These are phyloP conservation scores for Bauhinia variegata DNA, from an alignment of 306 rosid genomes.

Conservation along the genomic window DNA sequence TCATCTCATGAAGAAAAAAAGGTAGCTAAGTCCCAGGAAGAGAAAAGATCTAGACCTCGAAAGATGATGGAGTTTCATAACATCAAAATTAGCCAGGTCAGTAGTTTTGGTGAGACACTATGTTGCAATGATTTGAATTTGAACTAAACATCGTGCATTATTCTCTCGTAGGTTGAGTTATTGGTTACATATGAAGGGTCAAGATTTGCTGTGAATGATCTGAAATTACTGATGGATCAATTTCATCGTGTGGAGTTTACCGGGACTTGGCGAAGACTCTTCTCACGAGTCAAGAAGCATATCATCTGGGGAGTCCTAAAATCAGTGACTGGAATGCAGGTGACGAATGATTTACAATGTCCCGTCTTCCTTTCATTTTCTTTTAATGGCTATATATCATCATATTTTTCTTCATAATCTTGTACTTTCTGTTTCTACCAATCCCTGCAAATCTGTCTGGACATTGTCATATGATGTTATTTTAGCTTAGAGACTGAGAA, in stretches of 20 bases:
- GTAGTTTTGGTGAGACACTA: slow-evolving; percentile 38
- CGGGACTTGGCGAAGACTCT: slow-evolving; percentile 96
- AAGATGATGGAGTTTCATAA: slow-evolving; percentile 97
- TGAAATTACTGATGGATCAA: slow-evolving; percentile 96
- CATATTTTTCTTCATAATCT: slow-evolving; percentile 10
- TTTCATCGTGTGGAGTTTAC: slow-evolving; percentile 90
- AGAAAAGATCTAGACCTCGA: slow-evolving; percentile 88
- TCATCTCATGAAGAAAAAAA: slow-evolving; percentile 93
- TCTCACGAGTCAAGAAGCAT: slow-evolving; percentile 96
- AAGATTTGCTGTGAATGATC: slow-evolving; percentile 92
- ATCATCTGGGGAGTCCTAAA: slow-evolving; percentile 98
- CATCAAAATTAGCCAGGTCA: slow-evolving; percentile 97
- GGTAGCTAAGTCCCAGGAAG: slow-evolving; percentile 75
- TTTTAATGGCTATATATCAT: slow-evolving; percentile 15
- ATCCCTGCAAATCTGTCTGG: slow-evolving; percentile 17
- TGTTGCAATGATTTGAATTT: slow-evolving; percentile 25
- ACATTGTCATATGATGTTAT: neutral
- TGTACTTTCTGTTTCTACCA: slow-evolving; percentile 5
- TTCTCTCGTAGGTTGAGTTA: slow-evolving; percentile 74
- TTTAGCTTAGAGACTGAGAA: slow-evolving; percentile 1
- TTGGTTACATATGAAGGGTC: slow-evolving; percentile 93
- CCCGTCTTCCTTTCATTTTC: slow-evolving; percentile 25
- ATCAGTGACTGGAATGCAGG: slow-evolving; percentile 99
- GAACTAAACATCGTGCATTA: slow-evolving; percentile 13
- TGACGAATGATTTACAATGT: slow-evolving; percentile 38